Conservation (phyloP, 441 rosid species). For the Populus trichocarpa region DNA sequence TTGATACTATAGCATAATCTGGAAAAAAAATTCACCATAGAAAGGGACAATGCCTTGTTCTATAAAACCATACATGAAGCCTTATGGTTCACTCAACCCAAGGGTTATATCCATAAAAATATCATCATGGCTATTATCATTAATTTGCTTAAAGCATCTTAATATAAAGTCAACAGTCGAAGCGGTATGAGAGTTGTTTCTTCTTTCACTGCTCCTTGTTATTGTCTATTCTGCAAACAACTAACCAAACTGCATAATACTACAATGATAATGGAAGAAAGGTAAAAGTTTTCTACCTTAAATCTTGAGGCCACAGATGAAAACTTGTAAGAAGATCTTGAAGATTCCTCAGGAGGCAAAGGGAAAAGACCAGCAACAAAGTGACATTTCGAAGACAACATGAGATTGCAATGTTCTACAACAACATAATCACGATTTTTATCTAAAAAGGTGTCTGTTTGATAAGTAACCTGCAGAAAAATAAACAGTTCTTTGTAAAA, state of each 20-base stretch:
- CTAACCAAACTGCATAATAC: background rate
- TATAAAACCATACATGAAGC: background rate
- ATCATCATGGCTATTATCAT: background rate
- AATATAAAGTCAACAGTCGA: constrained; percentile 1
- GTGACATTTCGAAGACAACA: constrained; percentile 82
- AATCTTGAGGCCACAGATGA: constrained; percentile 93
- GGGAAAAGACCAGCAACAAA: constrained; percentile 83
- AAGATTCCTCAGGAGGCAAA: constrained; percentile 56
- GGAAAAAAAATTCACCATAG: background rate
- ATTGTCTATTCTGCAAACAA: background rate
- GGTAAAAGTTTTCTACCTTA: constrained; percentile 49
- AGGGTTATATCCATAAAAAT: background rate
- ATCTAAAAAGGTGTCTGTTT: constrained; percentile 79
- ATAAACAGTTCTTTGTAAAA: constrained; percentile 20
- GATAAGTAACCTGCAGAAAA: constrained; percentile 77
- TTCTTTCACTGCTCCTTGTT: background rate
- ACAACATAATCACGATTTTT: constrained; percentile 97
- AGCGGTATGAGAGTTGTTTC: background rate
- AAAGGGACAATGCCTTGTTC: background rate
- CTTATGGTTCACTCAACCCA: background rate
- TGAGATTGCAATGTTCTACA: constrained; percentile 85
- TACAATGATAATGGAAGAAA: background rate
- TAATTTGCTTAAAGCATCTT: background rate
- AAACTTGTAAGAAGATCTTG: constrained; percentile 92
- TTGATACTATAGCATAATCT: background rate